Evolutionary conservation across 305 asterid genomes (phyloP).

Genomic region (Fraxinus paxiana): DNA sequence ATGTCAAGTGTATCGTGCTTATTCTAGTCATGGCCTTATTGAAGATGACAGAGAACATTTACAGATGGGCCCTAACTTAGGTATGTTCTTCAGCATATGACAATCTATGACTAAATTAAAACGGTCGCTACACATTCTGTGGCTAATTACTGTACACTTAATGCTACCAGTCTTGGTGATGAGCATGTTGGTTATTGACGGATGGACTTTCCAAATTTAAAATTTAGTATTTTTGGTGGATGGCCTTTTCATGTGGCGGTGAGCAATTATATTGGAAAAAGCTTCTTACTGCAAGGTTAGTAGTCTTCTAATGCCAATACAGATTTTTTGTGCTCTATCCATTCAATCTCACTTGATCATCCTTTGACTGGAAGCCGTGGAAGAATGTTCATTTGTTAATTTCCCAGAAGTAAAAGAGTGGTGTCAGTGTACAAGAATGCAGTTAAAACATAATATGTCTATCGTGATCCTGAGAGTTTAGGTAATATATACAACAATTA

Average conservation of each 20-base stretch:
- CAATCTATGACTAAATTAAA: background rate
- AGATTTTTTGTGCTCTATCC: background rate
- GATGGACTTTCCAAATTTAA: constrained; percentile 56
- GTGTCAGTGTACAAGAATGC: background rate
- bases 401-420: constrained; percentile 7
- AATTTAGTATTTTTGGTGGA: constrained; percentile 80
- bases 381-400: constrained; percentile 3
- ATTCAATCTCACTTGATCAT: constrained; percentile 4
- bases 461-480: background rate
- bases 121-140: constrained; percentile 7
- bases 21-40: background rate
- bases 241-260: constrained; percentile 93
- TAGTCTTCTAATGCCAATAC: constrained; percentile 4
- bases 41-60: background rate
- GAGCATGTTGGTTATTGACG: constrained; percentile 83
- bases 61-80: background rate
- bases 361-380: background rate
- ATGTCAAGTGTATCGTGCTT: background rate
- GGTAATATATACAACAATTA: background rate
- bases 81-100: constrained; percentile 19
- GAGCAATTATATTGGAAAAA: constrained; percentile 41
- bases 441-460: background rate
- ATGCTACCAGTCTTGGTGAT: constrained; percentile 63
- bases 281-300: constrained; percentile 75
- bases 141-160: constrained; percentile 19